phyloP scores from a whole-genome alignment of 345 rosid species.

The Citropsis articulata region DNA sequence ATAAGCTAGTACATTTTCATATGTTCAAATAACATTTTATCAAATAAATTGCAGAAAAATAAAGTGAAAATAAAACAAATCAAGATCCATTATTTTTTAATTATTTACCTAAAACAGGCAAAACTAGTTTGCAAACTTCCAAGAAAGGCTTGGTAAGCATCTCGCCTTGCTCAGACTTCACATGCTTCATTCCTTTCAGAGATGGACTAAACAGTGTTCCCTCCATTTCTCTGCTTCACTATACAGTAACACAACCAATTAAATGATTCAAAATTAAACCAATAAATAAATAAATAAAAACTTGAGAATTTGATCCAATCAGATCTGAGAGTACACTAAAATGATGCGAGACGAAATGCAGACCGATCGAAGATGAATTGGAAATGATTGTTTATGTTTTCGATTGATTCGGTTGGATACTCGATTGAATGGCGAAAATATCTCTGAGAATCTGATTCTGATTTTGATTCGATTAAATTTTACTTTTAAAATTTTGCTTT shows the following conservation, averaged over 20 bases:
- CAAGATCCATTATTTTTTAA: not conserved
- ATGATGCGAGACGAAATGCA: not conserved
- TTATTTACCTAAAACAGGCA: conserved; percentile 73
- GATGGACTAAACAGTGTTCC: conserved; percentile 80
- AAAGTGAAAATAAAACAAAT: not conserved
- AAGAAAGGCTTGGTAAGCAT: conserved; percentile 84
- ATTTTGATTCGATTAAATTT: not conserved
- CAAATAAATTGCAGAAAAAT: not conserved
- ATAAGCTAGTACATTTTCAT: too few relatives aligned
- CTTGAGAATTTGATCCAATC: not conserved
- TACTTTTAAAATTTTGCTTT: too few relatives aligned
- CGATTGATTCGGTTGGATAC: not conserved
- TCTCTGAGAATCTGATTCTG: conserved; percentile 7
- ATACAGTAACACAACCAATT: not conserved
- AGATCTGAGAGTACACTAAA: not conserved
- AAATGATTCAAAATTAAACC: not conserved
- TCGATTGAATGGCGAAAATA: not conserved
- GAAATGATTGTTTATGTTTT: not conserved
- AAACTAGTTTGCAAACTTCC: conserved; percentile 78
- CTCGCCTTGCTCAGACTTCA: conserved; percentile 64
- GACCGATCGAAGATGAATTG: not conserved
- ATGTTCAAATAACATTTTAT: not conserved
- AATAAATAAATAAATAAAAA: not conserved
- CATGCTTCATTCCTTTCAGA: conserved; percentile 83
- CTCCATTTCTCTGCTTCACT: conserved; percentile 42